Conservation (phyloP, 495 filamentous ascomycete genomes). For the Podospora didyma region DNA sequence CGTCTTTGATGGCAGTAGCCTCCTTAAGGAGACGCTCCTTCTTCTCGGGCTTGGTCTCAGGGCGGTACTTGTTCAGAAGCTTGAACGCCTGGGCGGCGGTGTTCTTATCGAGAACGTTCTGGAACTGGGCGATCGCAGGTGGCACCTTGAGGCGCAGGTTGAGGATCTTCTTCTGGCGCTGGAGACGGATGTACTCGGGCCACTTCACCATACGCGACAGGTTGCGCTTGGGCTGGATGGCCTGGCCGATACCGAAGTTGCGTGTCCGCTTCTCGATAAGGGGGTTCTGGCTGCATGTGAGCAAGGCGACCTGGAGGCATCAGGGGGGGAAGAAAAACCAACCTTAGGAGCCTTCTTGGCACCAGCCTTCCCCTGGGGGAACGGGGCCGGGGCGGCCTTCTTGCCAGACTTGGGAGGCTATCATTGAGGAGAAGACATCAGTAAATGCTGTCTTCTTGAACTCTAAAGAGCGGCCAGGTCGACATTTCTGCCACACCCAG, state of each 20-base stretch:
- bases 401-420: conserved; percentile 96
- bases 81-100: conserved; percentile 94
- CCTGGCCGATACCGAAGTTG: conserved; percentile 99
- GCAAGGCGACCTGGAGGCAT: conserved; percentile 12
- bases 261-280: conserved; percentile 95
- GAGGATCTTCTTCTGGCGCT: conserved; percentile 99
- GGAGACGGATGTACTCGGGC: conserved; percentile 97
- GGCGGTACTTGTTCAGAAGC: conserved; percentile 99
- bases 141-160: conserved; percentile 98
- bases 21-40: conserved; percentile 98
- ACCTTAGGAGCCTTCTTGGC: conserved; percentile 96
- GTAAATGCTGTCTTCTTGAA: conserved; percentile 82
- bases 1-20: conserved; percentile 92
- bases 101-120: conserved; percentile 96
- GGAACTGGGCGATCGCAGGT: conserved; percentile 96
- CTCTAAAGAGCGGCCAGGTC: conserved; percentile 78
- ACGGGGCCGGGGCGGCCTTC: conserved; percentile 93
- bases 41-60: conserved; percentile 99
- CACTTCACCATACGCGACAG: conserved; percentile 99
- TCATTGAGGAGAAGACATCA: conserved; percentile 99
- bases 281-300: conserved; percentile 72
- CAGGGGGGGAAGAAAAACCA: conserved; percentile 29
- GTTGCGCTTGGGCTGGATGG: conserved; percentile 96
- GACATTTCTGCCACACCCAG: conserved; percentile 55
- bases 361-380: conserved; percentile 89